Conservation (phyloP, 2,329 filamentous ascomycete genomes). For the Talaromyces atroroseus region DNA sequence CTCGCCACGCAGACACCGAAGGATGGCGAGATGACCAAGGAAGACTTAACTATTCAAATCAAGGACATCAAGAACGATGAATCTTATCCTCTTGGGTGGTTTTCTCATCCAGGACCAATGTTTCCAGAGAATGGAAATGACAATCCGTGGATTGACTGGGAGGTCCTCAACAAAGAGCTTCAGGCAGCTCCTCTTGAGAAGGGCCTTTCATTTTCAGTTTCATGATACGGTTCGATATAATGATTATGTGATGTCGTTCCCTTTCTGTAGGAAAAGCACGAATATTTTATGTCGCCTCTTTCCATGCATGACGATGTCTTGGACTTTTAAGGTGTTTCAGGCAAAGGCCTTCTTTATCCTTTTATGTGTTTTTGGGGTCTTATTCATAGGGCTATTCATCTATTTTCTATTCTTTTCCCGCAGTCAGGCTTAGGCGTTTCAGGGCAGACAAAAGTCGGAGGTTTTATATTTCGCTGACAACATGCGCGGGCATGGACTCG, state of each 20-base stretch:
- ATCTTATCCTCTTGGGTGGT: conserved; percentile 31
- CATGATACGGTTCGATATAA: background rate
- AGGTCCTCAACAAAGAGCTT: conserved; percentile 25
- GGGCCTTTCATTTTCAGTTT: conserved; percentile 9
- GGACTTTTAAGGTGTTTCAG: background rate
- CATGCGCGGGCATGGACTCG: conserved; percentile 1
- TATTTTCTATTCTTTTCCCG: background rate
- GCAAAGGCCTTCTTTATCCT: background rate
- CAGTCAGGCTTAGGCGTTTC: conserved; percentile 5
- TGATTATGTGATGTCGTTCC: background rate
- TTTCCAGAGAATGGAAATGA: conserved; percentile 22
- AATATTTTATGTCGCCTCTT: background rate
- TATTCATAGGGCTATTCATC: background rate
- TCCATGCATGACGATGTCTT: conserved; percentile 1
- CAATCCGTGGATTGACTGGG: conserved; percentile 30
- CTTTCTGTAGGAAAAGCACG: background rate
- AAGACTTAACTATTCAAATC: conserved; percentile 27
- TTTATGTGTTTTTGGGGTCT: background rate
- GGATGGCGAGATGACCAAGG: conserved; percentile 30
- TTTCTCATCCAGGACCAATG: conserved; percentile 24
- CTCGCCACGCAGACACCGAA: conserved; percentile 34
- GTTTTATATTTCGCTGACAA: background rate
- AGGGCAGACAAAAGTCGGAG: conserved; percentile 8
- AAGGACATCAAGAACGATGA: conserved; percentile 21
- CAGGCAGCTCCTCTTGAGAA: background rate